Base-by-base conservation (phyloP, 2,329 filamentous ascomycete genomes). In the Aspergillus pseudoterreus region DNA sequence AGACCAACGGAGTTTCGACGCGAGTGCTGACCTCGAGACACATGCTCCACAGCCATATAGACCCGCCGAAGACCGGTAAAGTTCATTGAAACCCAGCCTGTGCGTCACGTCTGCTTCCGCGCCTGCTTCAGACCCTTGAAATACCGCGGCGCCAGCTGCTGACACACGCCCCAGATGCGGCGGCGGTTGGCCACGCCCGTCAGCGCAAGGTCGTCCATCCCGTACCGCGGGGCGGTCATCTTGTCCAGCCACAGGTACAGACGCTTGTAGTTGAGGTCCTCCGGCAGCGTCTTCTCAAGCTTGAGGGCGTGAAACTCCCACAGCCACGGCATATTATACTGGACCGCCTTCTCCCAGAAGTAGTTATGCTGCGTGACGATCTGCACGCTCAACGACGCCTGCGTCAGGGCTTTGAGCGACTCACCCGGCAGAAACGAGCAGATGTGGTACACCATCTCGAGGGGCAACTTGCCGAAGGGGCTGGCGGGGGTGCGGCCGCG, bases 321-420 rank as follows among this genome's bases (percentile, higher is more conserved):
- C 17, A 61, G 52, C 58, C 58, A 61, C 3, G 58, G 58, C 58
- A 61, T 61, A 14, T 59, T 56, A 12, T 45, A 48, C 33, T 54
- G 50, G 33, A 59, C 53, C 17, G 57, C 55, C 11, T 47, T 46
- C 9, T 57, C 56, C 58, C 58, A 61, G 54, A 61, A 61, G 4
- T 50, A 52, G 44, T 57, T 55, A 27, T 61, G 55, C 39, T 56
- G 52, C 9, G 58, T 58, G 27, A 61, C 27, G 6, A 55, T 32
- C 30, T 57, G 52, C 10, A 61, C 43, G 30, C 53, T 54, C n/a
- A 56, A 35, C 1, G 58, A 61, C 6, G 58, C 58, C 9, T 58
- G 47, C 0, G 51, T 52, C 9, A 61, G 51, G 2, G 55, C 50
- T n/a, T 55, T 54, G 6, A 61, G 39, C 5, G 57, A 52, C 5